Base-by-base conservation (phyloP, 116 monocot genomes). In the Posidonia oceanica region DNA sequence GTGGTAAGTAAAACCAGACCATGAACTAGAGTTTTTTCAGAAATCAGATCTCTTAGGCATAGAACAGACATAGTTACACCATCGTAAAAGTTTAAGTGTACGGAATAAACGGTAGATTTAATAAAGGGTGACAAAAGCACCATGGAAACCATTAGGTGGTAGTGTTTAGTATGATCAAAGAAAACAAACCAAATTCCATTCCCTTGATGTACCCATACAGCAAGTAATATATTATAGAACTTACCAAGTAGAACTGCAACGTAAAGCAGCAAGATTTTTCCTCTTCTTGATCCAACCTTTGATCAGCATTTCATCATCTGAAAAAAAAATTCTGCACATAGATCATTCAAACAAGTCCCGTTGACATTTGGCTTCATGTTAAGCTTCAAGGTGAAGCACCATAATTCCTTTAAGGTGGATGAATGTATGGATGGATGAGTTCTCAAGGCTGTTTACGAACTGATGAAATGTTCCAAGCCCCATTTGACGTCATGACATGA, bases 401-500 rank as follows among this genome's bases (percentile, higher is more conserved):
- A 15, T 1, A 54, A 69, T 29, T 54, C 56, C 22, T 65, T 65
- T n/a, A 65, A 13, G 13, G 36, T 71, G 39, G 42, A 60, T 71
- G 71, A 22, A 71, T 71, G 71, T 18, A 71, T 71, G 71, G 60
- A 44, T 59, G 65, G 65, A 65, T 60, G 59, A 21, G 41, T 22
- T 40, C 23, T 4, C 36, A 54, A 38, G 41, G 51, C 23, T 61
- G 23, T 5, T 13, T 39, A 66, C 42, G 42, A 29, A 71, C 54
- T 13, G 48, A 72, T 72, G 62, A 52, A 16, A 62, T 63, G 52
- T n/a, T 63, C 44, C 59, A 63, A n/a, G 15, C 52, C 51, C 52
- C 48, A 14, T 42, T 72, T 29, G 63, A 72, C 52, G 72, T 63
- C 53, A 63, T 63, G 72, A 53, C 58, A 59, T 58, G 58, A 4